Conservation (phyloP, 306 rosid species). For the Inga oerstediana region DNA sequence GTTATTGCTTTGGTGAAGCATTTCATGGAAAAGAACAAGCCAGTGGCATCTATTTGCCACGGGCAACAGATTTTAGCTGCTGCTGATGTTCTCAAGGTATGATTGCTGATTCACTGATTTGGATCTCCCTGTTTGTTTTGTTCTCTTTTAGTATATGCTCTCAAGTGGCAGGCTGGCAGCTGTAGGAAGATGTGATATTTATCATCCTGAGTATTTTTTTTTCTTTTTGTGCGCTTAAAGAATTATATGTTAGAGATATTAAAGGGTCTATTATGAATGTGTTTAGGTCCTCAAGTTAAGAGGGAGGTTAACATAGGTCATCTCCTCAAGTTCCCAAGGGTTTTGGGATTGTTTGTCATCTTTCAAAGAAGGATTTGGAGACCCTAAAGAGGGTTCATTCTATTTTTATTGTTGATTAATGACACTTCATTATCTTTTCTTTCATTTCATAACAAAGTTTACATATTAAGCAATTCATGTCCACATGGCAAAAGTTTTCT, state of each 20-base stretch:
- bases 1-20: conserved; percentile 35
- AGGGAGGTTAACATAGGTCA: too few relatives aligned
- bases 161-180: not conserved
- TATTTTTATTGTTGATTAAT: too few relatives aligned
- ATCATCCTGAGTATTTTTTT: not conserved
- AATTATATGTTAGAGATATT: not conserved
- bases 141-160: not conserved
- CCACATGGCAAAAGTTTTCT: not conserved
- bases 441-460: not conserved
- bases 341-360: too few relatives aligned
- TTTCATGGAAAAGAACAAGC: conserved; percentile 32
- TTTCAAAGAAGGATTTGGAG: too few relatives aligned
- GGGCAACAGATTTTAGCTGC: conserved; percentile 72
- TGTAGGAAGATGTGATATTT: not conserved
- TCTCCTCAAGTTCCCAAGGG: too few relatives aligned
- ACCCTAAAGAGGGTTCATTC: too few relatives aligned
- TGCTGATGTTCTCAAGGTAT: conserved; percentile 71
- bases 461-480: not conserved
- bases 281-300: too few relatives aligned
- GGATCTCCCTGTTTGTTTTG: not conserved
- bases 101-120: not conserved
- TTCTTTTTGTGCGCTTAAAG: not conserved
- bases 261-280: too few relatives aligned
- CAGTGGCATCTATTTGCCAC: conserved; percentile 37
- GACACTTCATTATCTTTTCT: too few relatives aligned